Conservation (phyloP, 164 flowering plant species). For the Santalum album region DNA sequence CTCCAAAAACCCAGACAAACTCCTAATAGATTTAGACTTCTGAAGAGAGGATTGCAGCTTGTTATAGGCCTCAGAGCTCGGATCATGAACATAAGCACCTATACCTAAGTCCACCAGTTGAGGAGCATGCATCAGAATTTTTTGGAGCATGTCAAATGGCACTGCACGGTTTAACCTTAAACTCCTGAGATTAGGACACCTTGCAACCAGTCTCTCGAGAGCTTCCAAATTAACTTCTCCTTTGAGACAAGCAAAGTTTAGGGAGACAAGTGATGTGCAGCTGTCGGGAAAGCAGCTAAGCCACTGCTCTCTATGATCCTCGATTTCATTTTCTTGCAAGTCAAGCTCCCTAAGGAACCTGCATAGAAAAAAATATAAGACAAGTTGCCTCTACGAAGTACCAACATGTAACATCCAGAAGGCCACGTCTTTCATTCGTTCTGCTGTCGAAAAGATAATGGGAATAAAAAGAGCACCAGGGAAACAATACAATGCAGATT, state of each 20-base stretch:
- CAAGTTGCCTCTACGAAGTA: too few relatives aligned
- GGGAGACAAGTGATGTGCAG: conserved; percentile 64
- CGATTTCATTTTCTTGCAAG: conserved; percentile 77
- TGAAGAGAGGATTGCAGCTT: conserved; percentile 27
- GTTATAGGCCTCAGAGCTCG: conserved; percentile 31
- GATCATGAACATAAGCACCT: conserved; percentile 49
- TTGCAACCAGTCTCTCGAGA: conserved; percentile 75
- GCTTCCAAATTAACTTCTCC: conserved; percentile 61
- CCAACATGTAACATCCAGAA: background rate
- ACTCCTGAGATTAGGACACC: conserved; percentile 62
- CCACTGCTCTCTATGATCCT: conserved; percentile 73
- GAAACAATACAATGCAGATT: too few relatives aligned
- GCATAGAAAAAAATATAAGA: conserved; percentile 9
- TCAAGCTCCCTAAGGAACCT: conserved; percentile 76
- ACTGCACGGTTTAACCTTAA: conserved; percentile 60
- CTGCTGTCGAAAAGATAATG: too few relatives aligned
- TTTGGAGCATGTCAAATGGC: conserved; percentile 50
- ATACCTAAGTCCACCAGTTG: conserved; percentile 65
- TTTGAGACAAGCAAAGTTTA: conserved; percentile 77
- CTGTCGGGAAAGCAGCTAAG: conserved; percentile 72
- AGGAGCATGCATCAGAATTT: conserved; percentile 54
- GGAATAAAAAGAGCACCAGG: too few relatives aligned
- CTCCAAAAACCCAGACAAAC: conserved; percentile 84
- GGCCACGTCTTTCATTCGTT: too few relatives aligned
- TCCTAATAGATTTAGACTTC: conserved; percentile 48